These are phyloP conservation scores for Aspergillus calidoustus DNA, from an alignment of 2,329 filamentous ascomycete genomes.

Conservation along the genomic window DNA sequence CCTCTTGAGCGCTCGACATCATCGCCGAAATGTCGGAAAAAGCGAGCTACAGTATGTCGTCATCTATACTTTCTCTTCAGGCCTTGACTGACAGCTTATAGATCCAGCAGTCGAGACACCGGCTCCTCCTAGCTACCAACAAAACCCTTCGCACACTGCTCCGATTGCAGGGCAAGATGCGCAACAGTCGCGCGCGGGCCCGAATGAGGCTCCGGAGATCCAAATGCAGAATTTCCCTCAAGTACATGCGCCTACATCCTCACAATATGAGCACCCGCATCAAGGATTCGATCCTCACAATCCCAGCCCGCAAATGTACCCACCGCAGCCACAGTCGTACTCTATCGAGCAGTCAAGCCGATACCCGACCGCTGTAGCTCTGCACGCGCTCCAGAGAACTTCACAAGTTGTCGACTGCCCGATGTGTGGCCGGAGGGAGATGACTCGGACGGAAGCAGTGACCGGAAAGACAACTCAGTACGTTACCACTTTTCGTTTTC, in stretches of 20 bases:
- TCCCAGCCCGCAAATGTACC: conserved; percentile 5
- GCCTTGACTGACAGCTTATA: background rate
- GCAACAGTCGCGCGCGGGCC: background rate
- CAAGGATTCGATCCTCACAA: background rate
- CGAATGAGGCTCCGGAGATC: background rate
- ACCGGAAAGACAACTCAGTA: conserved; percentile 37
- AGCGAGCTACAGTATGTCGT: conserved; percentile 4
- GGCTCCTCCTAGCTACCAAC: conserved; percentile 1
- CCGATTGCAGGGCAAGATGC: background rate
- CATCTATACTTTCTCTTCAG: background rate
- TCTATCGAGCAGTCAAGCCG: conserved; percentile 23
- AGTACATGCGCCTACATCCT: background rate
- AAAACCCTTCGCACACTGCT: background rate
- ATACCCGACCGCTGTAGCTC: conserved; percentile 30
- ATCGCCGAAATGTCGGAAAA: conserved; percentile 3
- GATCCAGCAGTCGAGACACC: background rate
- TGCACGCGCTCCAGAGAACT: conserved; percentile 33
- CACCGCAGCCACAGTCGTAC: conserved; percentile 10
- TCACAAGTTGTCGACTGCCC: conserved; percentile 55
- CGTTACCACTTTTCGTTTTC: conserved; percentile 19
- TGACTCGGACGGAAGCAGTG: conserved; percentile 30
- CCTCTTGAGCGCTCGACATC: background rate
- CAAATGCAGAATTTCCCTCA: background rate
- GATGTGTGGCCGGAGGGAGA: conserved; percentile 47
- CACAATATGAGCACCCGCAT: background rate